Evolutionary conservation across 306 rosid species (phyloP).

Genomic region (Gastrolobium bilobum): DNA sequence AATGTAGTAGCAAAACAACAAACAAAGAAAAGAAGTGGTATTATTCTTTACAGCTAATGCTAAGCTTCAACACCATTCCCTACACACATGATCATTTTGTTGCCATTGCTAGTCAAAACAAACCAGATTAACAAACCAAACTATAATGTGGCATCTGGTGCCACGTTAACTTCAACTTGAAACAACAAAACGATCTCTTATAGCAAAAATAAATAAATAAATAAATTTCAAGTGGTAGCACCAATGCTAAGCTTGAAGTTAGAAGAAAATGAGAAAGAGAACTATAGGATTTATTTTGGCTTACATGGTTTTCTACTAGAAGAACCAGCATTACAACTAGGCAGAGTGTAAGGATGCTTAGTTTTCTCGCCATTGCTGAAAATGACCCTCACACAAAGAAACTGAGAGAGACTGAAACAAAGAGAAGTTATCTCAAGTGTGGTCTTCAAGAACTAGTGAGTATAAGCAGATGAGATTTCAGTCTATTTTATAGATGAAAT

Average conservation of each 20-base stretch:
- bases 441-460: slow-evolving; percentile 30
- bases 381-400: slow-evolving; percentile 28
- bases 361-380: slow-evolving; percentile 61
- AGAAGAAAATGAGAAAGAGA: slow-evolving; percentile 17
- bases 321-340: slow-evolving; percentile 53
- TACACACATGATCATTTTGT: not conserved
- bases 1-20: not conserved
- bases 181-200: not conserved
- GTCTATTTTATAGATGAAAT: slow-evolving; percentile 49
- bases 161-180: not conserved
- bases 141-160: not conserved
- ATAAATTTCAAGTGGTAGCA: slow-evolving; percentile 1
- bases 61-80: slow-evolving; percentile 2
- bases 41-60: not conserved
- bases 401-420: slow-evolving; percentile 1
- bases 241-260: slow-evolving; percentile 13
- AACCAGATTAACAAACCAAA: slow-evolving; percentile 6
- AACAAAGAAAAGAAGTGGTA: not conserved
- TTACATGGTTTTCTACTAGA: slow-evolving; percentile 63
- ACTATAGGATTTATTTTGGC: slow-evolving; percentile 26
- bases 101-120: not conserved
- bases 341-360: slow-evolving; percentile 43
- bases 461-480: slow-evolving; percentile 25
- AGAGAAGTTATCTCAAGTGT: slow-evolving; percentile 40
- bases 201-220: not conserved